Evolutionary conservation across 177 flowering plant genomes (phyloP), one percentile per base, ranked within the genome.

Genomic region (Vitis hybrid): DNA sequence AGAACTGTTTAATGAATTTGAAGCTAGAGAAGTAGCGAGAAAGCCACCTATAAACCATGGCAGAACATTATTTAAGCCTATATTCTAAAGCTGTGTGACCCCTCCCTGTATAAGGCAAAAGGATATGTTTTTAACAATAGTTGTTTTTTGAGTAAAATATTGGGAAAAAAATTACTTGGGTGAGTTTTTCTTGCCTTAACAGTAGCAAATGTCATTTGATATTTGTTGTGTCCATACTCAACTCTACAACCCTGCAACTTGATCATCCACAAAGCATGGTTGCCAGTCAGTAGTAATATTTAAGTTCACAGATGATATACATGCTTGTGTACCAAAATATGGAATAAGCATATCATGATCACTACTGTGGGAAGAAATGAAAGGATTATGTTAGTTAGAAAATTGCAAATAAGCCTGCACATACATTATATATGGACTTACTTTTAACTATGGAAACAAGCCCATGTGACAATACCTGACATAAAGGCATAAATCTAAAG

Each of bases 61-160:
- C 49, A 19, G 56, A 17, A 19, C 65, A 66, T 62, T 70, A 32
- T 34, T 66, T 15, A 2, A 74, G 80, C 60, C 62, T 77, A 71
- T 70, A 77, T 50, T 77, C 77, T 12, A 74, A 66, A 30, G 74
- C 72, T 32, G 70, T 70, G 48, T 77, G 80, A 2, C 80, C 80
- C 63, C 80, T 4, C 75, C 77, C 80, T 77, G 48, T 57, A 34
- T 45, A 13, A n/a, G 15, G 10, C 15, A 49, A 12, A 23, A 62
- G 12, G 17, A 14, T 15, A 26, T 12, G 26, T 8, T 23, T 23
- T 23, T 23, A 23, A 23, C 26, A 23, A 23, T 18, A 11, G 30
- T 30, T 1, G 3, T 14, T 1, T 9, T 60, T 18, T 19, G 7
- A 32, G 12, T 21, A 40, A 3, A 10, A 7, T 5, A 62, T 19